These are phyloP conservation scores for Citrus sp. DNA, from an alignment of 345 rosid species.

Conservation along the genomic window DNA sequence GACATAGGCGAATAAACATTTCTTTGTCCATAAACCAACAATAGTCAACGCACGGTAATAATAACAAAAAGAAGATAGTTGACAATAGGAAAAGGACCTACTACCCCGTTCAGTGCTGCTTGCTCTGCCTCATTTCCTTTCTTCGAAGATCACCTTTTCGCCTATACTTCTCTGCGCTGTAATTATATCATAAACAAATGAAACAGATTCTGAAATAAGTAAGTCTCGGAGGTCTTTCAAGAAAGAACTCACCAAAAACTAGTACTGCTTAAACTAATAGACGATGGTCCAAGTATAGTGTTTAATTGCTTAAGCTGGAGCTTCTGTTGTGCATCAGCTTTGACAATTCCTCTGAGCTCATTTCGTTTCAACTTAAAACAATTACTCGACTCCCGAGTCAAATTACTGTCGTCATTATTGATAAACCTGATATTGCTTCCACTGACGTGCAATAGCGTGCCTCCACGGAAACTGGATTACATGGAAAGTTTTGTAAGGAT, in stretches of 20 bases:
- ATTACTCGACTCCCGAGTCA: too few relatives aligned
- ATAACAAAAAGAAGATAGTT: background rate
- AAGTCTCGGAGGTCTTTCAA: background rate
- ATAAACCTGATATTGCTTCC: too few relatives aligned
- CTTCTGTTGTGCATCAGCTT: too few relatives aligned
- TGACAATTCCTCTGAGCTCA: too few relatives aligned
- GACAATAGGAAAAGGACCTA: constrained; percentile 16
- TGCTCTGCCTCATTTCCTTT: constrained; percentile 81
- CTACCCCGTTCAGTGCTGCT: constrained; percentile 64
- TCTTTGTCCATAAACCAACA: background rate
- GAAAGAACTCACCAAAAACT: background rate
- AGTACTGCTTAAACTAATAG: background rate
- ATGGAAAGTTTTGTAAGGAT: too few relatives aligned
- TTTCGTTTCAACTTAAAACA: too few relatives aligned
- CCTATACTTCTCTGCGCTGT: constrained; percentile 89
- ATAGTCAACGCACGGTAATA: background rate
- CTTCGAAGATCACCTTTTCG: constrained; percentile 70
- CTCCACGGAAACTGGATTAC: too few relatives aligned
- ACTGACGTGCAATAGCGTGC: too few relatives aligned
- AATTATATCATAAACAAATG: constrained; percentile 66
- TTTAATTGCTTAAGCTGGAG: too few relatives aligned
- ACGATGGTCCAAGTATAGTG: too few relatives aligned
- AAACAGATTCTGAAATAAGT: background rate
- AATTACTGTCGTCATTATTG: too few relatives aligned
- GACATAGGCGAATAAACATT: background rate